Conservation (phyloP, 2,329 filamentous ascomycete genomes). For the Mariannaea sp. region DNA sequence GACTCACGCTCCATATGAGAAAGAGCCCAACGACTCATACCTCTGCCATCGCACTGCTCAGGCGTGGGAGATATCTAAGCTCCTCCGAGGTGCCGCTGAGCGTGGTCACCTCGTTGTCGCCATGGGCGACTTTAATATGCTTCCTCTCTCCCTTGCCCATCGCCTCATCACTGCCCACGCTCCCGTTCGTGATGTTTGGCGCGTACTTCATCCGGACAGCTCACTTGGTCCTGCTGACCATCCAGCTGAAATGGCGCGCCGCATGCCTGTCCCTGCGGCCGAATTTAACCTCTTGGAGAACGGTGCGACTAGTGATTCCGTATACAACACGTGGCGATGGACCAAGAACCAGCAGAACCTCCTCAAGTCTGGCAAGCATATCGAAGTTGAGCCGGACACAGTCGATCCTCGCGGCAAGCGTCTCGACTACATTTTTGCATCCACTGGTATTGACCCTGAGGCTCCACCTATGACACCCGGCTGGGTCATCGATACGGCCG, state of each 20-base stretch:
- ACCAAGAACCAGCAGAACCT: slow-evolving; percentile 69
- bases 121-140: slow-evolving; percentile 95
- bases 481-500: slow-evolving; percentile 74
- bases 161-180: slow-evolving; percentile 78
- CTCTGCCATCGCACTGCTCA: slow-evolving; percentile 89
- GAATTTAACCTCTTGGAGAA: slow-evolving; percentile 79
- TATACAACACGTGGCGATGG: slow-evolving; percentile 95
- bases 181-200: slow-evolving; percentile 83
- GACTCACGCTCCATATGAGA: slow-evolving; percentile 85
- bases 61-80: slow-evolving; percentile 91
- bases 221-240: slow-evolving; percentile 76
- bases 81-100: slow-evolving; percentile 80
- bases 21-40: slow-evolving; percentile 80
- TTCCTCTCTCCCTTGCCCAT: slow-evolving; percentile 84
- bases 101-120: slow-evolving; percentile 83
- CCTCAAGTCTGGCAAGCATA: slow-evolving; percentile 62
- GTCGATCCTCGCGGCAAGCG: slow-evolving; percentile 79
- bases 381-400: slow-evolving; percentile 65
- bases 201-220: slow-evolving; percentile 79
- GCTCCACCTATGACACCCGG: slow-evolving; percentile 39
- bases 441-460: slow-evolving; percentile 50
- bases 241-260: slow-evolving; percentile 67
- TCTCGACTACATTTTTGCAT: slow-evolving; percentile 92
- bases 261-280: slow-evolving; percentile 72
- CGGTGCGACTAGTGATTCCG: slow-evolving; percentile 84